phyloP scores from a whole-genome alignment of 805 yeast species.

The Vanderwaltozyma polyspora region DNA sequence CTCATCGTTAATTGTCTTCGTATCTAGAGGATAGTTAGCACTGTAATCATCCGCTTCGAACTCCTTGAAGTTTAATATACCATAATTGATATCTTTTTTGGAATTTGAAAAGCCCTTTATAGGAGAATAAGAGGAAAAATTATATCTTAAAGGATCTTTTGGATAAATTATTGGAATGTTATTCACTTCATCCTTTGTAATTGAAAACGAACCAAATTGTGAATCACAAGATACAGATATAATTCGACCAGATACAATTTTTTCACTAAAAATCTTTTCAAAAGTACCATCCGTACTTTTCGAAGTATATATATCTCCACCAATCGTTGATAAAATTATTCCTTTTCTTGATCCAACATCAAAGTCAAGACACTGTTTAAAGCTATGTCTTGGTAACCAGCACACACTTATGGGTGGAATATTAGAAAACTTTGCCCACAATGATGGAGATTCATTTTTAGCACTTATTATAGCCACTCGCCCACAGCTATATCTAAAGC shows the following conservation, averaged over 20 bases:
- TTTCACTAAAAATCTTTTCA: slow-evolving; percentile 24
- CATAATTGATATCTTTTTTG: background rate
- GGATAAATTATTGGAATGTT: slow-evolving; percentile 44
- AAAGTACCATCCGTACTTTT: slow-evolving; percentile 4
- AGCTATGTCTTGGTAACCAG: slow-evolving; percentile 51
- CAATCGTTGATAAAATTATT: slow-evolving; percentile 50
- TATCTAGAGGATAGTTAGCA: background rate
- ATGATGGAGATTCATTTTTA: slow-evolving; percentile 11
- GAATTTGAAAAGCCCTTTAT: slow-evolving; percentile 11
- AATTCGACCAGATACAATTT: slow-evolving; percentile 26
- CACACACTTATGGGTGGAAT: slow-evolving; percentile 35
- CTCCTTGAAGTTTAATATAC: background rate
- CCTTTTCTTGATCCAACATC: slow-evolving; percentile 63
- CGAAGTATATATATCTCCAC: slow-evolving; percentile 52
- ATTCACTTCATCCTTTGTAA: slow-evolving; percentile 53
- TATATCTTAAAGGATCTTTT: slow-evolving; percentile 37
- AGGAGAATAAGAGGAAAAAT: slow-evolving; percentile 47
- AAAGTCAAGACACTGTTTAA: slow-evolving; percentile 44
- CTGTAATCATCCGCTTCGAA: background rate
- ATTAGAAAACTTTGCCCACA: slow-evolving; percentile 30
- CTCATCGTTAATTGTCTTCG: background rate
- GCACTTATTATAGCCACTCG: slow-evolving; percentile 32
- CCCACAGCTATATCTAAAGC: slow-evolving; percentile 49
- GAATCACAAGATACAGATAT: slow-evolving; percentile 54
- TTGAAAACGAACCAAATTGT: slow-evolving; percentile 52